phyloP scores from a whole-genome alignment of 441 rosid genomes.

The Capsella rubella region DNA sequence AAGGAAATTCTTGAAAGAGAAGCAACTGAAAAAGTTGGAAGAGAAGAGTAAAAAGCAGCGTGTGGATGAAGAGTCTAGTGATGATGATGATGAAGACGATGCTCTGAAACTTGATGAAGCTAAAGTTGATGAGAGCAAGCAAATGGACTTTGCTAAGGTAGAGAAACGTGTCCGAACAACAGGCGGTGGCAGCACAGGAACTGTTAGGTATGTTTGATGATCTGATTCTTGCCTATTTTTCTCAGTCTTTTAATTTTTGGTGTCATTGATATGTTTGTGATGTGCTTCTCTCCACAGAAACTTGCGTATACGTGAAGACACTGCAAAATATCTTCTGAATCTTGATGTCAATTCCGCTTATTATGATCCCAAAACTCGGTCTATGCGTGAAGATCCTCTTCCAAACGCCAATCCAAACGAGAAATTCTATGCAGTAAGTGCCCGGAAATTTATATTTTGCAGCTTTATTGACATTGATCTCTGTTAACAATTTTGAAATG shows the following conservation, averaged over 20 bases:
- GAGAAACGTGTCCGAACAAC: conserved; percentile 94
- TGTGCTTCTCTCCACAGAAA: conserved; percentile 48
- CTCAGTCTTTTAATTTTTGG: not conserved
- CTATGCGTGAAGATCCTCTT: conserved; percentile 73
- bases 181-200: conserved; percentile 93
- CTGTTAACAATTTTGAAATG: not conserved
- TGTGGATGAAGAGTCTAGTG: conserved; percentile 51
- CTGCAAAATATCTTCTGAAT: conserved; percentile 81
- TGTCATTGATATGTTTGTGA: not conserved
- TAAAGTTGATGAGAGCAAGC: conserved; percentile 81
- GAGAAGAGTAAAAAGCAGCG: conserved; percentile 53
- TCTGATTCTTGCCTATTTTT: not conserved
- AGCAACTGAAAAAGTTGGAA: conserved; percentile 72
- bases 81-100: conserved; percentile 72
- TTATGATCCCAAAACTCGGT: conserved; percentile 87
- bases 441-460: not conserved
- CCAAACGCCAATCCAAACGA: conserved; percentile 67
- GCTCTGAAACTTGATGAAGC: conserved; percentile 83
- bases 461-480: not conserved
- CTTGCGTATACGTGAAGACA: conserved; percentile 83
- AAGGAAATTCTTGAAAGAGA: conserved; percentile 64
- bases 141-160: conserved; percentile 87
- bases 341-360: conserved; percentile 80
- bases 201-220: conserved; percentile 51
- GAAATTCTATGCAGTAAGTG: conserved; percentile 57